A percentile compares a stretch with the other conserved stretches of the same genome.
Conservation (phyloP, 2,329 filamentous ascomycete genomes). For the Apiospora arundinis region DNA sequence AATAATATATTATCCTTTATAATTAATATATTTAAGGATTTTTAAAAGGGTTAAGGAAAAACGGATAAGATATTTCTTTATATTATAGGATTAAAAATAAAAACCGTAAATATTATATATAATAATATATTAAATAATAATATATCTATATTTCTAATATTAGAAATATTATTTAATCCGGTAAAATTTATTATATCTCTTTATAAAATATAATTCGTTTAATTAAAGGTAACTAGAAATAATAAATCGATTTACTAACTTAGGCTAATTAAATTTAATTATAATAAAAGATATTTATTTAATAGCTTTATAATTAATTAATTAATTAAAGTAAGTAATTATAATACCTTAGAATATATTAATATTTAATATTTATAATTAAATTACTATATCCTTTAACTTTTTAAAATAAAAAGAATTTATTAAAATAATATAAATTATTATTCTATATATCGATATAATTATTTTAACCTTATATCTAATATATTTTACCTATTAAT, state of each 20-base stretch:
- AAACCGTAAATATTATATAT: neutral
- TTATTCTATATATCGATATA: neutral
- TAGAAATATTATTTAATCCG: neutral
- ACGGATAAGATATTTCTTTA: neutral
- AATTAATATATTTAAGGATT: neutral
- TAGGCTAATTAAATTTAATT: neutral
- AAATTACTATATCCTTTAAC: neutral
- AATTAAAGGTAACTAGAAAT: neutral
- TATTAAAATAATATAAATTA: neutral
- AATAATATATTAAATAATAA: slow-evolving; percentile 5
- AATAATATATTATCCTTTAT: neutral
- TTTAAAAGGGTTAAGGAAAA: neutral
- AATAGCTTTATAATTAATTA: too few species aligned
- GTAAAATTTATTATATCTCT: neutral
- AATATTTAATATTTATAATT: neutral
- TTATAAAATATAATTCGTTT: neutral
- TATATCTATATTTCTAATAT: slow-evolving; percentile 19
- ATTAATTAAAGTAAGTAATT: neutral
- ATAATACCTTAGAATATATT: neutral
- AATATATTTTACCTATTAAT: too few species aligned
- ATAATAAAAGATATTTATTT: neutral
- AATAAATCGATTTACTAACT: too few species aligned
- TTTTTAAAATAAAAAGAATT: neutral
- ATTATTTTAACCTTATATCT: neutral
- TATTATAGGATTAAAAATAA: neutral